Percentiles rank a stretch among this genome's conserved stretches.
phyloP scores from a whole-genome alignment of 208 protist genomes.

The Naegleria lovaniensis region DNA sequence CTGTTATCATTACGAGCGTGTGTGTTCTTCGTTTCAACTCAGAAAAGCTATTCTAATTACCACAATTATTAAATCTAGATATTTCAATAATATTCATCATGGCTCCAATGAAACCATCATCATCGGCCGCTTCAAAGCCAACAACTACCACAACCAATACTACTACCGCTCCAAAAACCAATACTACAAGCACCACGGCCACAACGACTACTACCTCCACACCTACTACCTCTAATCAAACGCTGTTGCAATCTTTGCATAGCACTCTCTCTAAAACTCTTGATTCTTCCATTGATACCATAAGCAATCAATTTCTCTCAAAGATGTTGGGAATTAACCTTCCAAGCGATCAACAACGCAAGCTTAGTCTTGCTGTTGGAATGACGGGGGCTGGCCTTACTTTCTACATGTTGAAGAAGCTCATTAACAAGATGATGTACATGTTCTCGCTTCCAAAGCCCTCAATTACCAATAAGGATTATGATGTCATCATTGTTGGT shows the following conservation, averaged over 20 bases:
- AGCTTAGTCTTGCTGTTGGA: not conserved
- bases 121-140: no score
- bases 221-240: not conserved
- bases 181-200: not conserved
- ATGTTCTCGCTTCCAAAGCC: not conserved
- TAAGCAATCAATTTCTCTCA: not conserved
- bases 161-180: not conserved
- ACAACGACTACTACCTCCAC: not conserved
- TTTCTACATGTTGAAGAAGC: not conserved
- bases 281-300: not conserved
- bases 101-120: no score
- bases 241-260: not conserved
- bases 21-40: no score
- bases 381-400: not conserved
- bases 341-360: not conserved
- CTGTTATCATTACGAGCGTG: no score
- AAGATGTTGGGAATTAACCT: not conserved
- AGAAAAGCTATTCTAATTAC: no score
- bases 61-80: no score
- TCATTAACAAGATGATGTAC: not conserved
- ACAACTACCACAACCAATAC: no score
- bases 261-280: not conserved
- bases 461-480: not conserved
- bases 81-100: no score
- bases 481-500: conserved; percentile 24